Percentiles rank a stretch among this genome's conserved stretches.
Evolutionary conservation across 2,329 filamentous ascomycete species (phyloP).

Genomic region (Colletotrichum orbiculare): DNA sequence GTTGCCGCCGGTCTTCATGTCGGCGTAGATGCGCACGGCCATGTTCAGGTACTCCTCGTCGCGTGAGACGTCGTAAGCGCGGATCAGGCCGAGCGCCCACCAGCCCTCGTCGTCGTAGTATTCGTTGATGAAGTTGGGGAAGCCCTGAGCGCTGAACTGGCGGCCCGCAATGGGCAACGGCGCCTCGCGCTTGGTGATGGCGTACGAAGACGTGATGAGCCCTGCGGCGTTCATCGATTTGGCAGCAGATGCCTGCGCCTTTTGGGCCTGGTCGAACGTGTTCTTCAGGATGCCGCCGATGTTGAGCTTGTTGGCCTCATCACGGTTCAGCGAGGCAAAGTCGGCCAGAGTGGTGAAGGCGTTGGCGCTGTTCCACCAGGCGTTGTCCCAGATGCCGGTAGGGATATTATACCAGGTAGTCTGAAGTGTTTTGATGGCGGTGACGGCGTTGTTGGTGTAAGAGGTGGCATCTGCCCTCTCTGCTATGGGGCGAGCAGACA

Average conservation of each 20-base stretch:
- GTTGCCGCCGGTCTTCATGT: conserved; percentile 62
- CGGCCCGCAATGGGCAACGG: conserved; percentile 43
- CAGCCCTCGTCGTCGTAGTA: conserved; percentile 72
- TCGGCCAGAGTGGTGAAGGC: conserved; percentile 71
- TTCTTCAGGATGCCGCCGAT: conserved; percentile 54
- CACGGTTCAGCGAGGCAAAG: conserved; percentile 51
- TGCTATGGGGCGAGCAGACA: conserved; percentile 33
- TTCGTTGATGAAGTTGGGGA: conserved; percentile 59
- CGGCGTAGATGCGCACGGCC: conserved; percentile 64
- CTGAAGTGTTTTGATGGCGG: conserved; percentile 60
- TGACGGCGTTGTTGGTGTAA: conserved; percentile 48
- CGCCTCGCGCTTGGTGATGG: conserved; percentile 41
- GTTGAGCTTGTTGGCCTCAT: conserved; percentile 49
- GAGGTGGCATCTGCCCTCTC: conserved; percentile 27
- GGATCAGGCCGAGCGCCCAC: conserved; percentile 71
- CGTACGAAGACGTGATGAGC: conserved; percentile 52
- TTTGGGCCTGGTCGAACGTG: conserved; percentile 59
- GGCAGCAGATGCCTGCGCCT: conserved; percentile 47
- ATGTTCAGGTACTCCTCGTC: conserved; percentile 63
- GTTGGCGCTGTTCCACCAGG: conserved; percentile 82
- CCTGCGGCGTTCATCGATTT: conserved; percentile 52
- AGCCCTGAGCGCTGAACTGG: conserved; percentile 40
- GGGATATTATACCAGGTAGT: conserved; percentile 66
- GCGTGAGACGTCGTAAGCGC: conserved; percentile 64
- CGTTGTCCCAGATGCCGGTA: conserved; percentile 72